Conservation (phyloP, 2,329 filamentous ascomycete genomes). For the Pyricularia pennisetigena region DNA sequence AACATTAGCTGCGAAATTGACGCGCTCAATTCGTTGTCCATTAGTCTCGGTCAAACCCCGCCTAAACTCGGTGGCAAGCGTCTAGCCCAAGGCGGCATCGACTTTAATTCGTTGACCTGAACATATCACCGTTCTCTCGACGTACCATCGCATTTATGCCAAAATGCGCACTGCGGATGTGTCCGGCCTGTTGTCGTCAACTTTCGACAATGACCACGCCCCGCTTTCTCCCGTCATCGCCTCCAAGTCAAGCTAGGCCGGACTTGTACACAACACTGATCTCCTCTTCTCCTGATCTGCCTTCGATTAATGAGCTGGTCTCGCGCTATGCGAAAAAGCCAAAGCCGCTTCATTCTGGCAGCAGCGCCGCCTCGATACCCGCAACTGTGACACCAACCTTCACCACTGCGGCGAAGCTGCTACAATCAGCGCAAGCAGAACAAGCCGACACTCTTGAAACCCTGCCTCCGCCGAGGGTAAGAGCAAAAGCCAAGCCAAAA, state of each 20-base stretch:
- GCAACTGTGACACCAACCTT: conserved; percentile 25
- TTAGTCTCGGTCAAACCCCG: conserved; percentile 1
- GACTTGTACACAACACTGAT: conserved; percentile 8
- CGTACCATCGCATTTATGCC: not conserved
- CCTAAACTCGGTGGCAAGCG: not conserved
- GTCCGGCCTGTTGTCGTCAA: conserved; percentile 14
- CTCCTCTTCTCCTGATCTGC: conserved; percentile 47
- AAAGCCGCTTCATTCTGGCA: conserved; percentile 22
- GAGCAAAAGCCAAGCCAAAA: not conserved
- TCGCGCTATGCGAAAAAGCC: conserved; percentile 23
- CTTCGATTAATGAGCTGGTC: conserved; percentile 38
- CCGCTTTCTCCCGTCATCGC: conserved; percentile 20
- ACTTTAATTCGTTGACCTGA: not conserved
- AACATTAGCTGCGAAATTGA: not conserved
- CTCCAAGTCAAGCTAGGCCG: conserved; percentile 9
- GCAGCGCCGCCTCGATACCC: conserved; percentile 25
- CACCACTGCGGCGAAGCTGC: conserved; percentile 29
- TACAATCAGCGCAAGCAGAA: conserved; percentile 20
- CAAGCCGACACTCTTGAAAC: not conserved
- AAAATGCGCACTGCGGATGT: conserved; percentile 35
- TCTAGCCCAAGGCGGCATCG: not conserved
- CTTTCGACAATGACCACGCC: conserved; percentile 21
- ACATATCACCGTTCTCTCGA: not conserved
- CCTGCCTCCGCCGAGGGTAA: not conserved
- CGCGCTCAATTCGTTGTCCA: not conserved